Evolutionary conservation across 2,329 filamentous ascomycete species (phyloP).

Genomic region (Colletotrichum cordylinicola): DNA sequence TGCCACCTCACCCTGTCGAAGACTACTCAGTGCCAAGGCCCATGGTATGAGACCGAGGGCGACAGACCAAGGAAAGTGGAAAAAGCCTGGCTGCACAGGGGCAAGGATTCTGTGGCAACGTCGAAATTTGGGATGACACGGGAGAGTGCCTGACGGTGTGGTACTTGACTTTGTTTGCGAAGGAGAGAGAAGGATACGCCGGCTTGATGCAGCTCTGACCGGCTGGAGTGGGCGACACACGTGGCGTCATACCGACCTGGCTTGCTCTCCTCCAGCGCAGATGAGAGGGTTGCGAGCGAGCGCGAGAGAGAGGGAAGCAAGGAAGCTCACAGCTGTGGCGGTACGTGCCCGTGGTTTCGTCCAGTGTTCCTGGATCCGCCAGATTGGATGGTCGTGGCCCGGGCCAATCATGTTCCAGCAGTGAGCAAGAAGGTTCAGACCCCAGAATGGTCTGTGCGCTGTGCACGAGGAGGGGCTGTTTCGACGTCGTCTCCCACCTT

Average conservation of each 20-base stretch:
- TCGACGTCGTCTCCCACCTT: conserved; percentile 13
- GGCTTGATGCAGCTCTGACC: not conserved
- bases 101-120: not conserved
- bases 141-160: not conserved
- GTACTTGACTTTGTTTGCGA: not conserved
- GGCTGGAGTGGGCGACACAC: conserved; percentile 1
- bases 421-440: not conserved
- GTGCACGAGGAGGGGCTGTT: conserved; percentile 11
- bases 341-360: not conserved
- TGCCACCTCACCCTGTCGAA: not conserved
- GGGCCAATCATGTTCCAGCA: not conserved
- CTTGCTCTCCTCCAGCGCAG: not conserved
- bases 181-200: not conserved
- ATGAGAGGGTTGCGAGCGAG: not conserved
- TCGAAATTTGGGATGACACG: conserved; percentile 7
- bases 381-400: not conserved
- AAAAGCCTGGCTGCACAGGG: conserved; percentile 1
- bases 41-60: not conserved
- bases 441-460: conserved; percentile 11
- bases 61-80: not conserved
- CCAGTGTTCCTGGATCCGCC: conserved; percentile 9
- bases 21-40: not conserved
- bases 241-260: conserved; percentile 12
- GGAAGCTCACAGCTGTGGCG: not conserved
- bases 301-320: not conserved